Percentiles rank a stretch among this genome's conserved stretches.
Evolutionary conservation across 106 monocot genomes (phyloP).

Genomic region (Apostasia ramifera): DNA sequence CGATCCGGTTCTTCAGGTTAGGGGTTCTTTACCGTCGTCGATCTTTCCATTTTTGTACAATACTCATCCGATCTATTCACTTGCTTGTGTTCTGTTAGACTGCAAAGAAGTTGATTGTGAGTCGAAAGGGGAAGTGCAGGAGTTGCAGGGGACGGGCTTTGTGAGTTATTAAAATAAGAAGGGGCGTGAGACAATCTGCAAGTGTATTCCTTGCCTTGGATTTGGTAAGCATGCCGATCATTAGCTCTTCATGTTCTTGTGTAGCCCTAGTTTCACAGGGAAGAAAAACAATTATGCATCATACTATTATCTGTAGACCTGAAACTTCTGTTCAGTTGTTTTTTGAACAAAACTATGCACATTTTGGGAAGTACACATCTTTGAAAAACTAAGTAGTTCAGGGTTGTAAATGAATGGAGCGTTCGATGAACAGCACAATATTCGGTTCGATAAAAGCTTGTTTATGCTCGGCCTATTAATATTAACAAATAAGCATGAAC

Average conservation of each 20-base stretch:
- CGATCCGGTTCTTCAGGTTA: slow-evolving; percentile 58
- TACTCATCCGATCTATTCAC: neutral
- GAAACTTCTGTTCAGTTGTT: too few species aligned
- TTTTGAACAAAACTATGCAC: too few species aligned
- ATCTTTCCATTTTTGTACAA: neutral
- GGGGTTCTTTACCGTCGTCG: neutral
- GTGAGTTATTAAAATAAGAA: slow-evolving; percentile 75
- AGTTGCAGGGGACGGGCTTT: slow-evolving; percentile 78
- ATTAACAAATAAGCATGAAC: too few species aligned
- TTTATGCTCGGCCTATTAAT: too few species aligned
- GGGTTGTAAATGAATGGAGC: too few species aligned
- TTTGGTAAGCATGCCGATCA: slow-evolving; percentile 33
- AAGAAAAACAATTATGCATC: too few species aligned
- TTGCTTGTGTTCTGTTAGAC: slow-evolving; percentile 22
- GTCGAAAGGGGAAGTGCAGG: slow-evolving; percentile 85
- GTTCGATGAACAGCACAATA: too few species aligned
- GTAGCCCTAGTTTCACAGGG: too few species aligned
- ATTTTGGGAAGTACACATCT: too few species aligned
- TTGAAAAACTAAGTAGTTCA: too few species aligned
- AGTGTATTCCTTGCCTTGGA: slow-evolving; percentile 83
- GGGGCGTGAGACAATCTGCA: slow-evolving; percentile 78
- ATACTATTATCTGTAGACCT: too few species aligned
- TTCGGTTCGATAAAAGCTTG: too few species aligned
- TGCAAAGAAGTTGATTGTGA: slow-evolving; percentile 72
- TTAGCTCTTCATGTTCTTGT: slow-evolving; percentile 1